Evolutionary conservation across 2,329 filamentous ascomycete species (phyloP), one percentile per base, ranked within the genome.

Genomic region (Sclerotinia sclerotiorum): DNA sequence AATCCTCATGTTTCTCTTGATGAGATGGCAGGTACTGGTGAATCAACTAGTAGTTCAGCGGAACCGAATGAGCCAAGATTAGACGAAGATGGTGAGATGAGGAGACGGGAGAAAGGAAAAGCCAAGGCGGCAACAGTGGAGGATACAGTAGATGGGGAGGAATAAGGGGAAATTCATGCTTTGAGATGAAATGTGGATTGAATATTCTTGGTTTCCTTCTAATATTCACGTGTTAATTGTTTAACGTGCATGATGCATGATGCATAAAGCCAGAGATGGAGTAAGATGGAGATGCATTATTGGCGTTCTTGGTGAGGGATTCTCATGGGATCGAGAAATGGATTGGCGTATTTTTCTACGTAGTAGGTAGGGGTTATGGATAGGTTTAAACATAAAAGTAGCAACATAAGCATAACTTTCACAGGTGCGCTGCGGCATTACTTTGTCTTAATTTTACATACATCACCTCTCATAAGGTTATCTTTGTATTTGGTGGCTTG

Each of bases 81-180:
- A 29, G 65, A 69, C 8, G 70, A 72, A 24, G 70, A 70, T 6
- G 69, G 71, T 21, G 73, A 70, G 35, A 68, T 73, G 39, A 62
- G 46, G 24, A 67, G 58, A 24, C 71, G 68, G 58, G 73, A 71
- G 15, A 83, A 83, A 72, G 80, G 80, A 10, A 84, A 83, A 72
- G 81, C 77, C 1, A 83, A 76, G 69, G 81, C 81, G 5, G 83
- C 78, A 15, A 83, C 82, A 5, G 79, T 85, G 7, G 82, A 84
- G 71, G 83, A 84, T 66, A 79, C 75, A 13, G 74, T 73, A 2
- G 81, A 82, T 65, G 79, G 81, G 39, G 76, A 77, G 1, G 79
- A 79, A 46, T 65, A 39, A 65, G 29, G 13, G 27, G 24, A 44
- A 62, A 5, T 27, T 51, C 4, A 39, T 62, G 46, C 56, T 21